Evolutionary conservation across 2,329 filamentous ascomycete genomes (phyloP).

Genomic region (Aspergillus clavatus): DNA sequence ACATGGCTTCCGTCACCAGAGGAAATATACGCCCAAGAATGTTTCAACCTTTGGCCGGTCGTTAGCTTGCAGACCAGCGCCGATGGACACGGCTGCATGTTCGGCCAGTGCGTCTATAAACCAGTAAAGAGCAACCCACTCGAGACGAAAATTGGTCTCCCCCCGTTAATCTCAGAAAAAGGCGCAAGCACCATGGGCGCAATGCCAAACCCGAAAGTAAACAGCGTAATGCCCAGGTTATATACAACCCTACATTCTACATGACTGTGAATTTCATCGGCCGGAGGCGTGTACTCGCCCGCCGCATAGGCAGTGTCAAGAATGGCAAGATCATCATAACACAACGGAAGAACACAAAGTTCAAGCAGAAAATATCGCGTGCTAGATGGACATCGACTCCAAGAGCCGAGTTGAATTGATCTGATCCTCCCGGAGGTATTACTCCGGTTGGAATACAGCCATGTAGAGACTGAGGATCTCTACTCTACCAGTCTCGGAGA

Average conservation of each 20-base stretch:
- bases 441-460: neutral
- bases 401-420: neutral
- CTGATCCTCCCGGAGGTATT: neutral
- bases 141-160: slow-evolving; percentile 70
- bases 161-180: slow-evolving; percentile 78
- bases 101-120: too few relatives aligned
- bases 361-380: too few relatives aligned
- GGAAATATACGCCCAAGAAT: slow-evolving; percentile 73
- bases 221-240: slow-evolving; percentile 69
- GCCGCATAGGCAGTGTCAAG: slow-evolving; percentile 71
- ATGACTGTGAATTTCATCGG: slow-evolving; percentile 61
- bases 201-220: slow-evolving; percentile 73
- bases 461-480: neutral
- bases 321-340: too few relatives aligned
- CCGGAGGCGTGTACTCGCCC: slow-evolving; percentile 69
- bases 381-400: too few relatives aligned
- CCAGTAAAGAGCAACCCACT: slow-evolving; percentile 65
- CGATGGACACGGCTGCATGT: slow-evolving; percentile 56
- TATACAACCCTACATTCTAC: slow-evolving; percentile 60
- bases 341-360: too few relatives aligned
- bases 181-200: slow-evolving; percentile 82
- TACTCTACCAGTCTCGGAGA: too few relatives aligned
- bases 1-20: slow-evolving; percentile 66
- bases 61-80: slow-evolving; percentile 32
- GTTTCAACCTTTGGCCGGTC: slow-evolving; percentile 52